Base-by-base conservation (phyloP, 2,329 filamentous ascomycete species). In the Pestalotiopsis sp. region DNA sequence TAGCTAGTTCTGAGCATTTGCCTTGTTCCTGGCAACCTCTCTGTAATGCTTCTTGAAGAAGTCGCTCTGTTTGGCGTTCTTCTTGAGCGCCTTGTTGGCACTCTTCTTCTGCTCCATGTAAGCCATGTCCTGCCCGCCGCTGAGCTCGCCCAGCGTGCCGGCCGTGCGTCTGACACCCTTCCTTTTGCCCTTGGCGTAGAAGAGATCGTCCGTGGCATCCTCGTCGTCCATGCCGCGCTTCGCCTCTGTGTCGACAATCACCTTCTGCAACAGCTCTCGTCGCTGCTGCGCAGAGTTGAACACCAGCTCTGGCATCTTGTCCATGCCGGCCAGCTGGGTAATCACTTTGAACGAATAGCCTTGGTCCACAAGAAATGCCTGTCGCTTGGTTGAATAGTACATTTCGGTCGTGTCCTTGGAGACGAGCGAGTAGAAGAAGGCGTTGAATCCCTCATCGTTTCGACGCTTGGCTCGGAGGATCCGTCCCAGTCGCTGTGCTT, bases 341-440 rank as follows among this genome's bases (percentile, higher is more conserved):
- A 99, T 99, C 71, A 98, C 95, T 79, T 98, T 98, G 87, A 99
- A 99, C 0, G 96, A 95, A 78, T 99, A 99, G 11, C 96, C 96
- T 81, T 99, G 96, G 73, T 99, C 96, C 25, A 99, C 95, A 1
- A 99, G 86, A 83, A 99, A 99, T 1, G 96, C 95, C 80, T 99
- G 96, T 11, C 96, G 89, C 81, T 98, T 98, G 3, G 94, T 95
- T 0, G 95, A 98, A 80, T 97, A 99, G 78, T 91, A 96, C 95
- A 99, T 98, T 80, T 99, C 96, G 70, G 95, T 92, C 0, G 96
- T 99, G 78, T 99, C 96, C 79, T 98, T 98, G 5, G 93, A 97
- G 3, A 99, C 96, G 0, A 99, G 87, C 0, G 94, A 97, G 82
- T 99, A 99, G 84, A 99, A 99, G 81, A 98, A 99, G 0, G 96